Evolutionary conservation across 2,329 filamentous ascomycete genomes (phyloP).

Genomic region (Shiraia sp.): DNA sequence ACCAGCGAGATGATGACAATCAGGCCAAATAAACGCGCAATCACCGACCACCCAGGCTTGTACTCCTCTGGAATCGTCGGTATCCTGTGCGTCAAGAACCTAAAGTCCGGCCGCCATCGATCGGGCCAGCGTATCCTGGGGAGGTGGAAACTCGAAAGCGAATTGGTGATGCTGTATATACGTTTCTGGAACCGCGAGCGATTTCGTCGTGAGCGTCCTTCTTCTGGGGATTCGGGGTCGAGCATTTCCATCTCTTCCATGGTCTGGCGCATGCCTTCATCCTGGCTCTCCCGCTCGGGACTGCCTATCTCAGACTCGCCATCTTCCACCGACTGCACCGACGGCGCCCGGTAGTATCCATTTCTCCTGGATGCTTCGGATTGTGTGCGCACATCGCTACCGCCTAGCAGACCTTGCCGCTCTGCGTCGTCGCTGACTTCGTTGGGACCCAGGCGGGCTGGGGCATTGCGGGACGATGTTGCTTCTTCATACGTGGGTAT

Average conservation of each 20-base stretch:
- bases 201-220: slow-evolving; percentile 32
- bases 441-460: slow-evolving; percentile 58
- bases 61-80: slow-evolving; percentile 53
- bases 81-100: slow-evolving; percentile 39
- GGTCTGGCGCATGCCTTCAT: slow-evolving; percentile 69
- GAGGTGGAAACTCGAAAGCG: slow-evolving; percentile 61
- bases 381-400: slow-evolving; percentile 45
- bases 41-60: slow-evolving; percentile 63
- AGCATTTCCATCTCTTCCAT: slow-evolving; percentile 70
- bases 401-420: slow-evolving; percentile 73
- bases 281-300: slow-evolving; percentile 58
- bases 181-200: slow-evolving; percentile 56
- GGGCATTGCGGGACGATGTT: slow-evolving; percentile 57
- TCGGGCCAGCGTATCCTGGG: slow-evolving; percentile 44
- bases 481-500: slow-evolving; percentile 88
- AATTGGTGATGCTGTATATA: slow-evolving; percentile 59
- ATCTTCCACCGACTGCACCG: slow-evolving; percentile 78
- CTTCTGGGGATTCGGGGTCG: slow-evolving; percentile 41
- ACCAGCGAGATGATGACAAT: slow-evolving; percentile 75
- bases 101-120: slow-evolving; percentile 22
- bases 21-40: slow-evolving; percentile 75
- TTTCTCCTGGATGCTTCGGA: slow-evolving; percentile 39
- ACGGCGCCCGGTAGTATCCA: slow-evolving; percentile 72
- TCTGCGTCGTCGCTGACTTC: slow-evolving; percentile 73
- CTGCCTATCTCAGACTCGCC: slow-evolving; percentile 53